phyloP scores from a whole-genome alignment of 2,329 filamentous ascomycete species.

The Claviceps sp. region DNA sequence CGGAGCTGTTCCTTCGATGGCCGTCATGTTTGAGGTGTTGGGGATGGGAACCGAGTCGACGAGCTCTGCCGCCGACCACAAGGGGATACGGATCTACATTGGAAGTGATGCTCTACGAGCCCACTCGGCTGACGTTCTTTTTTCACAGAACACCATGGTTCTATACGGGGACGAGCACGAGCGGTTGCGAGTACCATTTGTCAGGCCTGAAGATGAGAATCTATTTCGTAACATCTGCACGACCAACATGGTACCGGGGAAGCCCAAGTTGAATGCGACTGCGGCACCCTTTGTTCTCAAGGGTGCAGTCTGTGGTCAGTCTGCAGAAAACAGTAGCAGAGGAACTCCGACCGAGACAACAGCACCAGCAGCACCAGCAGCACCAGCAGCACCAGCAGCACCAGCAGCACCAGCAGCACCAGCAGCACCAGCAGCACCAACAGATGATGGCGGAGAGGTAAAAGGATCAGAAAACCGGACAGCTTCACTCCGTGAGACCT shows the following conservation, averaged over 20 bases:
- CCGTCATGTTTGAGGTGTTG: conserved; percentile 63
- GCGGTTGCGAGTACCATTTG: conserved; percentile 81
- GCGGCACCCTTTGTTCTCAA: conserved; percentile 28
- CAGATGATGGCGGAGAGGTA: conserved; percentile 2
- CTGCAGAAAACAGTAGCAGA: conserved; percentile 6
- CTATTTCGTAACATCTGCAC: conserved; percentile 68
- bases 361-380: conserved; percentile 6
- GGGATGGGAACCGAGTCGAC: conserved; percentile 34
- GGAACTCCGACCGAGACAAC: conserved; percentile 4
- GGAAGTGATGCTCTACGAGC: conserved; percentile 78
- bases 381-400: conserved; percentile 4
- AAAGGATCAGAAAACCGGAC: conserved; percentile 14
- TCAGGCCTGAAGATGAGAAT: conserved; percentile 76
- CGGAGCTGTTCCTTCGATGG: conserved; percentile 57
- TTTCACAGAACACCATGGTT: conserved; percentile 82
- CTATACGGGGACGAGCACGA: conserved; percentile 77
- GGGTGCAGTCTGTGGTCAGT: conserved; percentile 18
- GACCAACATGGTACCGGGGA: conserved; percentile 38
- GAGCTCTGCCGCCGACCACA: conserved; percentile 24
- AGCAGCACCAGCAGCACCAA: neutral
- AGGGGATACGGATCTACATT: conserved; percentile 70
- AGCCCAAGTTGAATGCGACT: conserved; percentile 44
- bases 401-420: conserved; percentile 8
- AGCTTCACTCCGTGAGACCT: conserved; percentile 25
- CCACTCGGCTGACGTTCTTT: conserved; percentile 79